phyloP scores from a whole-genome alignment of 2,329 filamentous ascomycete genomes.

The Xylaria sp. region DNA sequence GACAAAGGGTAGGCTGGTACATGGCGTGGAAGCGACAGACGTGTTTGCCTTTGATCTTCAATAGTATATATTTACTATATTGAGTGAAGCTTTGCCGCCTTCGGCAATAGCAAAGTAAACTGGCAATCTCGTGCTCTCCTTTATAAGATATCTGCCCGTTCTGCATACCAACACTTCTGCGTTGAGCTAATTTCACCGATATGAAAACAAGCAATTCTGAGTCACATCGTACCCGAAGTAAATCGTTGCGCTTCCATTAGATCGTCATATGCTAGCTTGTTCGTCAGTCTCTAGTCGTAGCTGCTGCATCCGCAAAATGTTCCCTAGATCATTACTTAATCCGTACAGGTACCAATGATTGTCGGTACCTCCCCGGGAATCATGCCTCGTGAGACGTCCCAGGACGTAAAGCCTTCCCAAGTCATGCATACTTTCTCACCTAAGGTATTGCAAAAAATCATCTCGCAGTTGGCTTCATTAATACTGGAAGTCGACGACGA shows the following conservation, averaged over 20 bases:
- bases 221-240: constrained; percentile 4
- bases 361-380: constrained; percentile 45
- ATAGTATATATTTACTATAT: constrained; percentile 3
- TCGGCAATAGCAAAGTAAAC: not conserved
- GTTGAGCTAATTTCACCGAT: not conserved
- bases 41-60: not conserved
- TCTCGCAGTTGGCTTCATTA: constrained; percentile 40
- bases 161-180: not conserved
- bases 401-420: constrained; percentile 49
- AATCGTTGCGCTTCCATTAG: not conserved
- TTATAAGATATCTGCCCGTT: not conserved
- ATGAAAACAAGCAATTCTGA: constrained; percentile 4
- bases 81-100: not conserved
- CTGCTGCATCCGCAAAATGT: not conserved
- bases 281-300: not conserved
- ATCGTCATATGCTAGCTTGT: not conserved
- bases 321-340: not conserved
- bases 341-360: constrained; percentile 41
- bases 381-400: constrained; percentile 44
- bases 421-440: constrained; percentile 46
- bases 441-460: constrained; percentile 42
- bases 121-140: not conserved
- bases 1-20: not conserved
- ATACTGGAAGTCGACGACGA: constrained; percentile 15
- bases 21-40: not conserved